A percentile compares a stretch with the other conserved stretches of the same genome.
phyloP scores from a whole-genome alignment of 2,329 filamentous ascomycete genomes.

The Graphilbum ipis-grandicollis region DNA sequence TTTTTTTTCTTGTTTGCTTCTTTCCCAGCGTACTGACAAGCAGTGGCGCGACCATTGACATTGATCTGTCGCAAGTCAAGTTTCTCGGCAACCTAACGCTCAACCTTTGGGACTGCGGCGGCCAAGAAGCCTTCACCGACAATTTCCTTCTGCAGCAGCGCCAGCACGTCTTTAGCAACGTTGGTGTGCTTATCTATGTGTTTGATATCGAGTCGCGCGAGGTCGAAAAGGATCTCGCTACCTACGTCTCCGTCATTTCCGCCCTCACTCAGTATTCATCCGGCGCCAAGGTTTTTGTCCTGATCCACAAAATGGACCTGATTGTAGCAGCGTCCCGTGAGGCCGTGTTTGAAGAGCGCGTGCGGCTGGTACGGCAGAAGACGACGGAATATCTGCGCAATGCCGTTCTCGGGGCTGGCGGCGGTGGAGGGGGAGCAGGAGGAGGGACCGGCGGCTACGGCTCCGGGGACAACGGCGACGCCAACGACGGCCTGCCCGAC shows the following conservation, averaged over 20 bases:
- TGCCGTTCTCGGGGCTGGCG: conserved; percentile 15
- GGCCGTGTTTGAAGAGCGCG: conserved; percentile 69
- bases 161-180: conserved; percentile 89
- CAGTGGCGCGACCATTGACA: conserved; percentile 86
- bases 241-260: conserved; percentile 78
- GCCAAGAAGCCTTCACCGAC: conserved; percentile 96
- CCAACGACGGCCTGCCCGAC: conserved; percentile 13
- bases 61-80: conserved; percentile 95
- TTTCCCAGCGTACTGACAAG: no score
- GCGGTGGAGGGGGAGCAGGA: background rate
- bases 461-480: conserved; percentile 11
- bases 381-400: conserved; percentile 37
- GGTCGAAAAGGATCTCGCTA: conserved; percentile 80
- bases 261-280: conserved; percentile 75
- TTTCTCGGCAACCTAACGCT: conserved; percentile 95
- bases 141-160: conserved; percentile 94
- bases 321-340: conserved; percentile 67
- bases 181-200: conserved; percentile 95
- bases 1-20: no score
- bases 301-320: conserved; percentile 98
- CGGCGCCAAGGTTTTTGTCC: conserved; percentile 71
- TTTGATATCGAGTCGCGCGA: conserved; percentile 97
- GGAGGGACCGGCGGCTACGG: conserved; percentile 9
- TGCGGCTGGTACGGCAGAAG: conserved; percentile 58
- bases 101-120: conserved; percentile 97